Conservation (phyloP, 176 grass and related monocot genomes). For the Aegilops longissima region DNA sequence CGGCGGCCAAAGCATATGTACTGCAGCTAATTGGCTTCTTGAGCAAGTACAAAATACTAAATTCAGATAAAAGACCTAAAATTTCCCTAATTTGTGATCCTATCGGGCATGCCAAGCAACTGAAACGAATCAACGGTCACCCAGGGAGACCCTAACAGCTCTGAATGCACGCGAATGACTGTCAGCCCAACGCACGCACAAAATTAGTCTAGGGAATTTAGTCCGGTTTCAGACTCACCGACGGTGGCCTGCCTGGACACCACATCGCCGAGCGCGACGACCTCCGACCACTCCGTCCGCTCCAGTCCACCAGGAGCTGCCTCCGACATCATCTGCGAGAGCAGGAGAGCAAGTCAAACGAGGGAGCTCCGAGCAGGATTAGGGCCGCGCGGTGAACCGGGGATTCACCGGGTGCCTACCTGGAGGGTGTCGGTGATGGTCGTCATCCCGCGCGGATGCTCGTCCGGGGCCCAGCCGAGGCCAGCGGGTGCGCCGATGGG, state of each 20-base stretch:
- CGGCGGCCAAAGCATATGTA: neutral
- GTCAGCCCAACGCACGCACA: neutral
- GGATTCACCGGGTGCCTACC: too few relatives aligned
- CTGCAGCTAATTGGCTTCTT: neutral
- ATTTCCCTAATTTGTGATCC: neutral
- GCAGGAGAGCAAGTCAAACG: too few relatives aligned
- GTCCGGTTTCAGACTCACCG: slow-evolving; percentile 32
- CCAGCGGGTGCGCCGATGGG: too few relatives aligned
- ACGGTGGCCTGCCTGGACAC: slow-evolving; percentile 88
- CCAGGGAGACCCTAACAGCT: too few relatives aligned
- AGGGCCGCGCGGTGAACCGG: neutral
- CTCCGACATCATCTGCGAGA: neutral
- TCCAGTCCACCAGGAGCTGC: slow-evolving; percentile 41
- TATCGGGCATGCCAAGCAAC: too few relatives aligned
- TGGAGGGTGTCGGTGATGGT: too few relatives aligned
- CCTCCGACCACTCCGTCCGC: slow-evolving; percentile 76
- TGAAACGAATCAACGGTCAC: too few relatives aligned
- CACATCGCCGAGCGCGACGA: slow-evolving; percentile 56
- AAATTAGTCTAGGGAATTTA: neutral
- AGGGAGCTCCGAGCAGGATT: too few relatives aligned
- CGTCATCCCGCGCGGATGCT: too few relatives aligned
- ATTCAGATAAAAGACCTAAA: neutral
- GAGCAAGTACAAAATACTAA: neutral
- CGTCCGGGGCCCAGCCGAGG: too few relatives aligned
- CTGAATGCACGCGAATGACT: too few relatives aligned